Conservation (phyloP, 2,329 filamentous ascomycete genomes). For the Exophiala sp. region DNA sequence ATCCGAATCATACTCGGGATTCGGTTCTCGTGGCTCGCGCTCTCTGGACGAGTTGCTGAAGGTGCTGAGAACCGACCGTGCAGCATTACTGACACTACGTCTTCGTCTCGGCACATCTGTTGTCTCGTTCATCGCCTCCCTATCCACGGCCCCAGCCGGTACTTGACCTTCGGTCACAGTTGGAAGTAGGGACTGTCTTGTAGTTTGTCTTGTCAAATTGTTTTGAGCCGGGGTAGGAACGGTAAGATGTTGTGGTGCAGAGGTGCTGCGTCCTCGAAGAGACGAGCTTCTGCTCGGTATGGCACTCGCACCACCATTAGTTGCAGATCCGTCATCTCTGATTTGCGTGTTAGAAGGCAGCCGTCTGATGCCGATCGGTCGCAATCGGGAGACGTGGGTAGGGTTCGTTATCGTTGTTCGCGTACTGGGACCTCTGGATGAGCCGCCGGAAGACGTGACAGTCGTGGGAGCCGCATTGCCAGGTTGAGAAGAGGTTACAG, state of each 20-base stretch:
- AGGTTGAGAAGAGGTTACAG: slow-evolving; percentile 15
- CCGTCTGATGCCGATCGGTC: slow-evolving; percentile 26
- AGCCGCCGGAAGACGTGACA: slow-evolving; percentile 2
- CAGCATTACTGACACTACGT: slow-evolving; percentile 24
- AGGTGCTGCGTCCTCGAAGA: slow-evolving; percentile 19
- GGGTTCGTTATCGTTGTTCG: slow-evolving; percentile 10
- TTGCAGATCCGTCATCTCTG: not conserved
- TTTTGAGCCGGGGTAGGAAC: slow-evolving; percentile 2
- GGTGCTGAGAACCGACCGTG: slow-evolving; percentile 25
- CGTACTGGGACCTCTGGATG: slow-evolving; percentile 10
- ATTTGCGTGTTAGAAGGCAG: slow-evolving; percentile 16
- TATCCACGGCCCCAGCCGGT: slow-evolving; percentile 9
- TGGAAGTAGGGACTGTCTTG: slow-evolving; percentile 21
- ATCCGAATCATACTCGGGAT: slow-evolving; percentile 56
- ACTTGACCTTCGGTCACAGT: slow-evolving; percentile 20
- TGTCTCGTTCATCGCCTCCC: slow-evolving; percentile 17
- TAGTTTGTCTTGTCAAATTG: slow-evolving; percentile 19
- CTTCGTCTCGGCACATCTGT: slow-evolving; percentile 16
- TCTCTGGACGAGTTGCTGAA: slow-evolving; percentile 20
- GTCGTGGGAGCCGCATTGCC: slow-evolving; percentile 8
- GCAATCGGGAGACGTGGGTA: slow-evolving; percentile 9
- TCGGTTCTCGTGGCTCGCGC: not conserved
- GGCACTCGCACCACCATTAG: slow-evolving; percentile 6
- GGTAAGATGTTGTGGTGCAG: slow-evolving; percentile 22
- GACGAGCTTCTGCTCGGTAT: slow-evolving; percentile 11